These are phyloP conservation scores for Neurospora hispaniola DNA, from an alignment of 495 filamentous ascomycete species.

Conservation along the genomic window DNA sequence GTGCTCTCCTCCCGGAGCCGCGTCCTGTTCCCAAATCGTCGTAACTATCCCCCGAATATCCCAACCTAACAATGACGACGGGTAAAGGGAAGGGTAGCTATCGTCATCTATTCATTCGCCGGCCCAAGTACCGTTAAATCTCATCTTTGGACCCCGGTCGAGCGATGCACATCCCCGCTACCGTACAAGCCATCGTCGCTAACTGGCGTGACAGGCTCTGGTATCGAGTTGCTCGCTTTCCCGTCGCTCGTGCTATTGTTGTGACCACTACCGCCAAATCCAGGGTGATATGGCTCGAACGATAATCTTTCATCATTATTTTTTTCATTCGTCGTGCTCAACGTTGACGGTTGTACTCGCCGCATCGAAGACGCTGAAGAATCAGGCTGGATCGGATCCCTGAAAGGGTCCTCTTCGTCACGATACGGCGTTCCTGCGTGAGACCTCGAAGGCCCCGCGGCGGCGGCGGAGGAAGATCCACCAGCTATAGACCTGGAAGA, in stretches of 20 bases:
- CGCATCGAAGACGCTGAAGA: slow-evolving; percentile 11
- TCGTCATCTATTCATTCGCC: not conserved
- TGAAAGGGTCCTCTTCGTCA: slow-evolving; percentile 37
- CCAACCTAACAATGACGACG: not conserved
- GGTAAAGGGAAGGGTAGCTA: not conserved
- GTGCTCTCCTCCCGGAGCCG: not conserved
- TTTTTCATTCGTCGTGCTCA: not conserved
- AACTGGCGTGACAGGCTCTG: slow-evolving; percentile 17
- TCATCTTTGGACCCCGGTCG: not conserved
- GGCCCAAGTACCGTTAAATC: not conserved
- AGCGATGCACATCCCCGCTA: not conserved
- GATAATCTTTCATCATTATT: slow-evolving; percentile 21
- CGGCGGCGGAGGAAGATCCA: not conserved
- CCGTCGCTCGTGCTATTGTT: not conserved
- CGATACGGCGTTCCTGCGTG: slow-evolving; percentile 23
- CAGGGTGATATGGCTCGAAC: slow-evolving; percentile 44
- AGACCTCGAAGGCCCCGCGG: slow-evolving; percentile 24
- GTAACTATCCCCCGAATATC: not conserved
- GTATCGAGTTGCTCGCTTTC: not conserved
- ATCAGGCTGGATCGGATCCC: slow-evolving; percentile 27
- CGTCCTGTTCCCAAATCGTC: not conserved
- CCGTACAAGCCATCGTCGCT: slow-evolving; percentile 13
- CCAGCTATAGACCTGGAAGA: not conserved
- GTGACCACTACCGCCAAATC: slow-evolving; percentile 22
- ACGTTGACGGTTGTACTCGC: slow-evolving; percentile 10